Base-by-base conservation (phyloP, 2,329 filamentous ascomycete genomes). In the Elsinoe arachidis region DNA sequence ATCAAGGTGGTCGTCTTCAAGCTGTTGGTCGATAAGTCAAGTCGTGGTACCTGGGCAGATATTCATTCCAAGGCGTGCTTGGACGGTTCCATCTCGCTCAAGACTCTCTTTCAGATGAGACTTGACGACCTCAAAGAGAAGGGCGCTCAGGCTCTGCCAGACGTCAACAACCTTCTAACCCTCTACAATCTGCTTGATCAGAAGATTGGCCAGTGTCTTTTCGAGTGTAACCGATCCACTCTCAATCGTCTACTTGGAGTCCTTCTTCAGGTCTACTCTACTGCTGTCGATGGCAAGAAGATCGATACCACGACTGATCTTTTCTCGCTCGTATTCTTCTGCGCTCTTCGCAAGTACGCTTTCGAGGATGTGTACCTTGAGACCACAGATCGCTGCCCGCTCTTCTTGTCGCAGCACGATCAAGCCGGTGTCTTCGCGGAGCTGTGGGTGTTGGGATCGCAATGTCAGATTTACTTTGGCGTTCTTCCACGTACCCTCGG, bases 351-450 rank as follows among this genome's bases (percentile, higher is more conserved):
- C 21, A 80, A 78, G 62, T 72, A 75, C 5, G 81, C 78, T 0
- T 78, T 84, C 43, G 80, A 84, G 59, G 81, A 85, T 59, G 79
- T 85, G 0, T 85, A 84, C 63, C 71, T 81, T 11, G 82, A 85
- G 65, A 79, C 83, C 1, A 81, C 79, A 0, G 82, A 85, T 63
- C 74, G 81, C 6, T 84, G 83, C 62, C 82, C 81, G 0, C 70
- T 84, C 9, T 82, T 83, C 67, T 80, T 83, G 56, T 74, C 78
- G 17, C 81, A 83, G 57, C 73, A 80, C 1, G 82, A 85, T 58
- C 82, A 85, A 66, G 81, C 82, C 12, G 82, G 81, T 33, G 80
- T 80, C 5, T 85, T 85, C 63, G 78, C 82, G 0, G 82, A 85
- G 64, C 76, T 83, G 0, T 85, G 83, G 68, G 82, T 81, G 0